These are phyloP conservation scores for Exophiala spinifera DNA, from an alignment of 2,329 filamentous ascomycete species.

Conservation along the genomic window DNA sequence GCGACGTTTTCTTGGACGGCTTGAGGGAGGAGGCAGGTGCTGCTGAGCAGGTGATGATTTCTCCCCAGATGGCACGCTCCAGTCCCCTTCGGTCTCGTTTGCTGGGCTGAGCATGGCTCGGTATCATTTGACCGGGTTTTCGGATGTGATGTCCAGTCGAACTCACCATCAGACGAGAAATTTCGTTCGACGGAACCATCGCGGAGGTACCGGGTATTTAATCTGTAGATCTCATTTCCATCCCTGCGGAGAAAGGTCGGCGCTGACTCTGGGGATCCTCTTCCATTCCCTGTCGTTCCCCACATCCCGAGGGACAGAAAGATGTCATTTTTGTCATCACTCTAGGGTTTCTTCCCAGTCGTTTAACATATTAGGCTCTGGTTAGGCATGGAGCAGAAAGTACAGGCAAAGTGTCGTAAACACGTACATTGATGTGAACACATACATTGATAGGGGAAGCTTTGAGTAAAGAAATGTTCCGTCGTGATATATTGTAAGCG, in stretches of 20 bases:
- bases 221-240: background rate
- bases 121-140: background rate
- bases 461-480: too few relatives aligned
- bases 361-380: too few relatives aligned
- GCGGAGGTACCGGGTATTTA: conserved; percentile 2
- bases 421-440: too few relatives aligned
- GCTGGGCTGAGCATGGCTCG: too few relatives aligned
- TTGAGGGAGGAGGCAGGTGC: background rate
- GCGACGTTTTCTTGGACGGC: conserved; percentile 8
- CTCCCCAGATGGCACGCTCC: background rate
- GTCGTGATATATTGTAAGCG: too few relatives aligned
- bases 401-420: too few relatives aligned
- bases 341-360: too few relatives aligned
- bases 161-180: background rate
- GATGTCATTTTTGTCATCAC: too few relatives aligned
- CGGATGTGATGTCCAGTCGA: background rate
- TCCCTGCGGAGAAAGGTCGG: conserved; percentile 2
- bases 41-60: conserved; percentile 2
- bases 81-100: background rate
- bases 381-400: too few relatives aligned
- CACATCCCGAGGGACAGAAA: too few relatives aligned
- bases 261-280: background rate
- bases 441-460: too few relatives aligned
- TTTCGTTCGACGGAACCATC: conserved; percentile 1
- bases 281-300: background rate